These are phyloP conservation scores for Glonium stellatum DNA, from an alignment of 495 filamentous ascomycete species.

Conservation along the genomic window DNA sequence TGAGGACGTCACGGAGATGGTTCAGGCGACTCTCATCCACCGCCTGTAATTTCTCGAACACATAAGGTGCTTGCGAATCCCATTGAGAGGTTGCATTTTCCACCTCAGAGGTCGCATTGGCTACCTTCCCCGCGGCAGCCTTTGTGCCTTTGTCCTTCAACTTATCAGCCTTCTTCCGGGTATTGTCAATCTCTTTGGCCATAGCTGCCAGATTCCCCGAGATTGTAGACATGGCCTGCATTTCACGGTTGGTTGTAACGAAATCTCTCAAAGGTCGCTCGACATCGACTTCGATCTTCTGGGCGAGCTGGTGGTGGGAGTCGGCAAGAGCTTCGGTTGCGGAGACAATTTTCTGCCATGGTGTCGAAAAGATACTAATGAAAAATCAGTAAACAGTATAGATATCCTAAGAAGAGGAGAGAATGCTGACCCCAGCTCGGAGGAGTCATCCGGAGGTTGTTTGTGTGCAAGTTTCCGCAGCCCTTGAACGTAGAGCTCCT, in stretches of 20 bases:
- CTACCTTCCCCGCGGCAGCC: conserved; percentile 71
- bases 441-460: conserved; percentile 62
- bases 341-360: conserved; percentile 86
- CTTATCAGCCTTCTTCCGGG: conserved; percentile 84
- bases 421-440: conserved; percentile 71
- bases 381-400: conserved; percentile 3
- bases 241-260: conserved; percentile 64
- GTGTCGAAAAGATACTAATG: conserved; percentile 74
- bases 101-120: conserved; percentile 63
- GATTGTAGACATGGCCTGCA: conserved; percentile 76
- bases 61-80: conserved; percentile 92
- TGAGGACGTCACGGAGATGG: conserved; percentile 85
- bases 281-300: conserved; percentile 84
- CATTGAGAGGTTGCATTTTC: conserved; percentile 77
- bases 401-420: not conserved
- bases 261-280: conserved; percentile 77
- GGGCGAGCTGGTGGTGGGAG: conserved; percentile 75
- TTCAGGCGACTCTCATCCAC: conserved; percentile 85
- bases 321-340: conserved; percentile 73
- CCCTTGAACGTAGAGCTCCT: conserved; percentile 82
- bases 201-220: conserved; percentile 71
- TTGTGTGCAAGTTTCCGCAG: conserved; percentile 70
- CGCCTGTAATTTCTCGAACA: conserved; percentile 90
- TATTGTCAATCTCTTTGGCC: conserved; percentile 76
- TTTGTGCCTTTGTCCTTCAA: conserved; percentile 71